phyloP scores from a whole-genome alignment of 2,329 filamentous ascomycete species.

The Apiospora pterosperma region DNA sequence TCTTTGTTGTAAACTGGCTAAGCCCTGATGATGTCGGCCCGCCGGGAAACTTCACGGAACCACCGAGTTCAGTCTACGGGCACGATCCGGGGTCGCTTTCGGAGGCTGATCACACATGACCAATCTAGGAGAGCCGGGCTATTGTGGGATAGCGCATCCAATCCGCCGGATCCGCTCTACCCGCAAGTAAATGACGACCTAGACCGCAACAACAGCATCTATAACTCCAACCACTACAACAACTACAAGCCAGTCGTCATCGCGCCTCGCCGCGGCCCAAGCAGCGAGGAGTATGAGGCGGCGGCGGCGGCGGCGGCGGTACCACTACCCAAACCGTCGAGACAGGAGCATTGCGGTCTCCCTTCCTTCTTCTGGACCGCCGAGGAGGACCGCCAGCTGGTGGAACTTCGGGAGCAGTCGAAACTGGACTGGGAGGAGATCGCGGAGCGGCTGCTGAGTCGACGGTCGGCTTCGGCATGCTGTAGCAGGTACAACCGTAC shows the following conservation, averaged over 20 bases:
- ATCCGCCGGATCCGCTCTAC: background rate
- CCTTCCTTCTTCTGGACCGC: background rate
- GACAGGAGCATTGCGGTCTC: background rate
- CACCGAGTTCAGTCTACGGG: background rate
- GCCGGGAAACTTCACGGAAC: background rate
- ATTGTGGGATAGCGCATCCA: background rate
- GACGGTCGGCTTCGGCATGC: background rate
- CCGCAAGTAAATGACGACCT: background rate
- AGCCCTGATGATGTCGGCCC: background rate
- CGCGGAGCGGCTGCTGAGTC: background rate
- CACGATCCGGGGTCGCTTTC: background rate
- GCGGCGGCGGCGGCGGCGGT: background rate
- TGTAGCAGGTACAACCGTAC: background rate
- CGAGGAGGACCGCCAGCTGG: constrained; percentile 3
- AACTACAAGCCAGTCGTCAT: background rate
- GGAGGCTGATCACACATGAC: background rate
- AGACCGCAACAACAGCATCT: background rate
- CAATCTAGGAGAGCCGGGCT: background rate
- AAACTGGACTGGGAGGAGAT: constrained; percentile 5
- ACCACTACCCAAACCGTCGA: background rate
- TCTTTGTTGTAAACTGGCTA: background rate
- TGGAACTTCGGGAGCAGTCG: background rate
- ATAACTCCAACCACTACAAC: background rate
- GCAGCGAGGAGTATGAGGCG: too few relatives aligned
- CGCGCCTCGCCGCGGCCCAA: background rate